Evolutionary conservation across 192 early-diverging fungal genomes (phyloP), one percentile per base, ranked within the genome.

Genomic region (Umbelopsis sp.): DNA sequence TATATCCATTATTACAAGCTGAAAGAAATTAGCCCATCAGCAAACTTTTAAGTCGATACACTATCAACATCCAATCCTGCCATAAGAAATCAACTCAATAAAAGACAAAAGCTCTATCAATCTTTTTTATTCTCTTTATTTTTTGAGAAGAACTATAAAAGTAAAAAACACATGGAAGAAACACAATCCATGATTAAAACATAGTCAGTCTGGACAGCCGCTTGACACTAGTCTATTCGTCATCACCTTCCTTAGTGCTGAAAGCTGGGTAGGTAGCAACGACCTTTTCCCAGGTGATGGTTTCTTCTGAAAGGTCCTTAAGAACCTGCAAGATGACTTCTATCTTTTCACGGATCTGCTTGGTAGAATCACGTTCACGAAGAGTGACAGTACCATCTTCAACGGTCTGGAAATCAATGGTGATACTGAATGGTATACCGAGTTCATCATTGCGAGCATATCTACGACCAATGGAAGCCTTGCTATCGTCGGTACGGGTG

Each of bases 371-470:
- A 54, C 98, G 91, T 83, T 98, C 96, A 66, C 98, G 92, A 50
- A 99, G 84, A 16, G 98, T 99, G 38, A 99, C 92, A 12, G 95
- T 96, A 66, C 85, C 70, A 76, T 99, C 98, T 78, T 96, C 85
- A 45, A 90, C 90, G n/a, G 97, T 94, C 74, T 97, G 92, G 90
- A 99, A 98, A 83, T 99, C 98, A 36, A 99, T 91, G 14, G 98
- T 99, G 77, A 99, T 87, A 32, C 91, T 97, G 81, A 96, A 99
- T 41, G 96, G 96, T 45, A 93, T 99, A 70, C 98, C 98, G 32
- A 99, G 79, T 81, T 99, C 97, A 80, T 99, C 98, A 80, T 97
- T 98, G 73, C 98, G 92, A 3, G 97, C 88, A 82, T 99, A 99
- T 73, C 98, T 90, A 68, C 91, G 90, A 71, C 98, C 98, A 74